Evolutionary conservation across 768 basidiomycete species (phyloP), one percentile per base, ranked within the genome.

Genomic region (Tremella mesenterica): DNA sequence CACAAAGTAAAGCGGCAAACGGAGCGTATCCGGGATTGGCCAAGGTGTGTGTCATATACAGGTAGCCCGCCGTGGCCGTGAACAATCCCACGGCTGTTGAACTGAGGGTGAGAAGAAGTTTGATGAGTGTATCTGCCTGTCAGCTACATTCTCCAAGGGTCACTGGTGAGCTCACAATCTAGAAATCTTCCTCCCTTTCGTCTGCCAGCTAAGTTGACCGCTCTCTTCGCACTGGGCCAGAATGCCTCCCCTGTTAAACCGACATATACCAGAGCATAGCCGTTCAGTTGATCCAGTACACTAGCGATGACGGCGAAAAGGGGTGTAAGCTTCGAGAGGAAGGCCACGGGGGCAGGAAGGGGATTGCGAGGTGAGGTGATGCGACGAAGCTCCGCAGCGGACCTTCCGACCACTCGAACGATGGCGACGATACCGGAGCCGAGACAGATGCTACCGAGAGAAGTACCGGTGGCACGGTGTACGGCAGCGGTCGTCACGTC

Each of bases 31-130:
- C 71, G 0, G 88, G 86, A 23, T 83, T 81, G 16, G 72, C 69
- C 20, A 89, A 74, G 0, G 85, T 84, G 72, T 88, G 86, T 1
- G 88, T 85, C n/a, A 89, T 86, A 60, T 92, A 87, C 18, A 96
- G 73, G 71, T 93, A 95, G 4, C 88, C 86, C 31, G 80, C 75
- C 26, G 92, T 76, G 13, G 88, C 83, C 58, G 88, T 86, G 4
- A 88, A 85, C 58, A 91, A 79, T 0, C 86, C 86, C 55, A 90
- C 76, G 0, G 84, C 85, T 46, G 88, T 76, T 16, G 89, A 85
- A 12, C 86, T 81, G 26, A 81, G 73, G 13, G 76, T 72, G 14
- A 77, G 64, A 2, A 79, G 73, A n/a, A 85, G 79, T 14, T 83
- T 85, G 58, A 92, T 78, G 58, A 91, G 74, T 0, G 85, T 80